Conservation (phyloP, 2,329 filamentous ascomycete genomes). For the Botrytis sinoallii region DNA sequence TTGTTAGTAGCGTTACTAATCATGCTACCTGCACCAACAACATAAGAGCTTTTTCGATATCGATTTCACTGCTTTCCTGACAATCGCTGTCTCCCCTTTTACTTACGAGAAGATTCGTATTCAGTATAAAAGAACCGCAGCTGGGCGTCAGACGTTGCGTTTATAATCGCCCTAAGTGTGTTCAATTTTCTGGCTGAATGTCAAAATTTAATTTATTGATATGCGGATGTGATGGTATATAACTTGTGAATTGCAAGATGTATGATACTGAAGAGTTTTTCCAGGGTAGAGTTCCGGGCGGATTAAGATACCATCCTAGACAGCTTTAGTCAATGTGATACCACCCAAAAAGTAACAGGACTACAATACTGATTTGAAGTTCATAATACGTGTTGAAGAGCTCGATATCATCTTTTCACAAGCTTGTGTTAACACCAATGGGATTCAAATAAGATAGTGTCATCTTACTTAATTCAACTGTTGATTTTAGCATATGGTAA, state of each 20-base stretch:
- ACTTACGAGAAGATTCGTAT: background rate
- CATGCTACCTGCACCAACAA: background rate
- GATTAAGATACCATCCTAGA: background rate
- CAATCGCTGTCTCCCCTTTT: background rate
- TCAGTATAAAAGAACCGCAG: background rate
- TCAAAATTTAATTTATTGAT: background rate
- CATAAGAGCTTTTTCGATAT: background rate
- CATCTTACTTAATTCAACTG: too few species aligned
- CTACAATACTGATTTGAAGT: background rate
- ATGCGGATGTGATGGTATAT: background rate
- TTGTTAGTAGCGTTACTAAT: background rate
- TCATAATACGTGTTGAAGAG: background rate
- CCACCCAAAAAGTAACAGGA: background rate
- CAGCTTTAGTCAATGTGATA: background rate
- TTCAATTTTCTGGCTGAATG: background rate
- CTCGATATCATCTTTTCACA: background rate
- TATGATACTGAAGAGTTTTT: background rate
- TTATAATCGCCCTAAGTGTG: background rate
- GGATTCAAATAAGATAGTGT: background rate
- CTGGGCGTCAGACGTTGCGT: background rate
- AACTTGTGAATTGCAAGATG: too few species aligned
- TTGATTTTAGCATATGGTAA: background rate
- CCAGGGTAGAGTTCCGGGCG: background rate
- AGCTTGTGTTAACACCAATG: background rate
- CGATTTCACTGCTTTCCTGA: background rate